A percentile compares a stretch with the other conserved stretches of the same genome.
Conservation (phyloP, 305 asterid genomes). For the Fraxinus dipetala region DNA sequence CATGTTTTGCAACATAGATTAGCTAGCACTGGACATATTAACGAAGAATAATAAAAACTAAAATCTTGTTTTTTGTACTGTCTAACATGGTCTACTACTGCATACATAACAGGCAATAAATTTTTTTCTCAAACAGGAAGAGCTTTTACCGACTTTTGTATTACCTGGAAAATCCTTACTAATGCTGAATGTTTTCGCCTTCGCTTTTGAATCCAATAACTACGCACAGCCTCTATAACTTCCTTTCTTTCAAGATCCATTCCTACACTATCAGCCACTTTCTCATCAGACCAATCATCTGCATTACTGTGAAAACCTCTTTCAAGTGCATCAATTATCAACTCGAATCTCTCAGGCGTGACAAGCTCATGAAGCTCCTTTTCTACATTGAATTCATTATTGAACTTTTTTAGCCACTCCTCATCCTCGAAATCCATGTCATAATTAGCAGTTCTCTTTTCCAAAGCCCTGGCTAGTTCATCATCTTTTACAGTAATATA, state of each 20-base stretch:
- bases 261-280: constrained; percentile 35
- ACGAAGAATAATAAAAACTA: not conserved
- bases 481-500: constrained; percentile 62
- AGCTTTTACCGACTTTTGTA: not conserved
- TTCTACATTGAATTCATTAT: constrained; percentile 30
- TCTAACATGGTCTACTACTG: not conserved
- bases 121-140: not conserved
- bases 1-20: not conserved
- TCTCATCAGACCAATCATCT: constrained; percentile 56
- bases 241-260: constrained; percentile 50
- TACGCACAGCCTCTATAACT: constrained; percentile 53
- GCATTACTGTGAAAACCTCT: constrained; percentile 55
- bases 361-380: constrained; percentile 33
- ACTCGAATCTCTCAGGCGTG: constrained; percentile 62
- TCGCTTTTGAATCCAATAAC: constrained; percentile 70
- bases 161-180: constrained; percentile 81
- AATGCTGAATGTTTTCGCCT: constrained; percentile 64
- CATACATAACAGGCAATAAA: not conserved
- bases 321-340: constrained; percentile 75
- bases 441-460: constrained; percentile 54
- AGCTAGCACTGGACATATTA: not conserved
- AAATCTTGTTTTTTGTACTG: not conserved
- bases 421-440: constrained; percentile 94
- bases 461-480: constrained; percentile 73
- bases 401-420: constrained; percentile 59